These are phyloP conservation scores for Strigomonas oncopelti DNA, from an alignment of 208 protist genomes.

Conservation along the genomic window DNA sequence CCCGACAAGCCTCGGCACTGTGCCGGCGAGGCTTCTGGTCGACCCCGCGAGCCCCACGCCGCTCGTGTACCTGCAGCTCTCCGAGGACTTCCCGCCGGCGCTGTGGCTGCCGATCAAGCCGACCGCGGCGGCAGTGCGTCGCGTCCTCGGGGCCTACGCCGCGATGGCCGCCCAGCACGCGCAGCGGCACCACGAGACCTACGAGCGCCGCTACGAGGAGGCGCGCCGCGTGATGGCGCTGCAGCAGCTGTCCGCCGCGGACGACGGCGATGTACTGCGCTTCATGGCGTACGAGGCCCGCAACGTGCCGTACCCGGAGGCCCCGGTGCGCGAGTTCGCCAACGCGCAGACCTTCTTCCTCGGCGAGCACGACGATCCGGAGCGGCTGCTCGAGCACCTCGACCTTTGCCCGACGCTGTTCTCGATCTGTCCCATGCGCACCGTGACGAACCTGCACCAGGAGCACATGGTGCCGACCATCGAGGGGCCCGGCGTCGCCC, in stretches of 20 bases:
- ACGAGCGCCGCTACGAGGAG: conserved; percentile 54
- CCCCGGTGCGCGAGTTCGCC: conserved; percentile 73
- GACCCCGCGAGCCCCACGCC: conserved; percentile 52
- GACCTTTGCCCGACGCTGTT: conserved; percentile 85
- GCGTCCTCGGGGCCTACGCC: conserved; percentile 85
- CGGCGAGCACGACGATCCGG: conserved; percentile 86
- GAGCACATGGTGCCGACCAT: conserved; percentile 77
- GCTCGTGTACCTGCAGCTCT: conserved; percentile 84
- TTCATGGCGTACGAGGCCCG: conserved; percentile 78
- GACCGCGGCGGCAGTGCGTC: conserved; percentile 66
- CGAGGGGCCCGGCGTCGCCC: conserved; percentile 77
- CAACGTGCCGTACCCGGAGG: conserved; percentile 67
- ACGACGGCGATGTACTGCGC: conserved; percentile 73
- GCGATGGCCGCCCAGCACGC: conserved; percentile 62
- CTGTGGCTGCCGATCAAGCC: conserved; percentile 89
- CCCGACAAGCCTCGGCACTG: conserved; percentile 81
- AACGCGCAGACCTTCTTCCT: conserved; percentile 85
- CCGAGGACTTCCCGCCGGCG: conserved; percentile 77
- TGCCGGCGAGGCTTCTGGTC: conserved; percentile 61
- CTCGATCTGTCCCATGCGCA: conserved; percentile 76
- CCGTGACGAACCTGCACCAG: conserved; percentile 65
- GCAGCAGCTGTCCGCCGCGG: conserved; percentile 44
- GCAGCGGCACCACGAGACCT: conserved; percentile 71
- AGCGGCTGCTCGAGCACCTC: conserved; percentile 78
- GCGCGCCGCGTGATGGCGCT: conserved; percentile 57